A percentile compares a stretch with the other conserved stretches of the same genome.
phyloP scores from a whole-genome alignment of 176 grass and related monocot genomes.

The Oryza coarctata region DNA sequence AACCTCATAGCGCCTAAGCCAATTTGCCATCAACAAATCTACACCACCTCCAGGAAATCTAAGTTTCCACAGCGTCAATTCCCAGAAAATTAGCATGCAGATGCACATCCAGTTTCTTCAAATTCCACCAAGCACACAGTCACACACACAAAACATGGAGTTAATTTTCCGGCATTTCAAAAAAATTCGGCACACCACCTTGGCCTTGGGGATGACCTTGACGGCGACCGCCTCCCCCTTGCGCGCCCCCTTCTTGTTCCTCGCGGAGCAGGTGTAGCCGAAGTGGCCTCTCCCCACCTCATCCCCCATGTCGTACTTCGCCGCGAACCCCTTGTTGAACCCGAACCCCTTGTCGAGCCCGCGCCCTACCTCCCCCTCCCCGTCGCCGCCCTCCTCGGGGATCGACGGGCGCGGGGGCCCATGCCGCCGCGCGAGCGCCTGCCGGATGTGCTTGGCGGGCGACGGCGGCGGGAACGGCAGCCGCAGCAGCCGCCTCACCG shows the following conservation, averaged over 20 bases:
- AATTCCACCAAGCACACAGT: neutral
- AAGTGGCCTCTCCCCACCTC: slow-evolving; percentile 60
- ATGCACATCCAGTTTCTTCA: neutral
- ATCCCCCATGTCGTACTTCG: slow-evolving; percentile 57
- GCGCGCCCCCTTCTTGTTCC: slow-evolving; percentile 37
- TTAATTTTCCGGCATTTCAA: neutral
- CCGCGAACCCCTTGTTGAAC: slow-evolving; percentile 55
- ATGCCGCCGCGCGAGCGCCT: slow-evolving; percentile 58
- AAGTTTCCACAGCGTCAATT: neutral
- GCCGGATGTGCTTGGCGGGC: slow-evolving; percentile 64
- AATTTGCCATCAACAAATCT: neutral
- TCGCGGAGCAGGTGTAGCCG: slow-evolving; percentile 50
- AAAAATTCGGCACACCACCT: slow-evolving; percentile 36
- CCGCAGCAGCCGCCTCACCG: slow-evolving; percentile 26
- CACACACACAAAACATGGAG: neutral
- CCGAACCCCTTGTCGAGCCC: slow-evolving; percentile 53
- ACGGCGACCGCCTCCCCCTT: slow-evolving; percentile 47
- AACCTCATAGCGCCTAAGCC: neutral
- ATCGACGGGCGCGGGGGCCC: slow-evolving; percentile 31
- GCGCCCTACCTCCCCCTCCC: neutral
- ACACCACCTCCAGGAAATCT: neutral
- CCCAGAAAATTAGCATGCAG: slow-evolving; percentile 3
- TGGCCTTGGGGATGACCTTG: slow-evolving; percentile 81
- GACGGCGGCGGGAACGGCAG: slow-evolving; percentile 51
- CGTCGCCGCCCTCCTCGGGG: slow-evolving; percentile 32